Conservation (phyloP, 257 asterid genomes). For the Nicotiana knightiana region DNA sequence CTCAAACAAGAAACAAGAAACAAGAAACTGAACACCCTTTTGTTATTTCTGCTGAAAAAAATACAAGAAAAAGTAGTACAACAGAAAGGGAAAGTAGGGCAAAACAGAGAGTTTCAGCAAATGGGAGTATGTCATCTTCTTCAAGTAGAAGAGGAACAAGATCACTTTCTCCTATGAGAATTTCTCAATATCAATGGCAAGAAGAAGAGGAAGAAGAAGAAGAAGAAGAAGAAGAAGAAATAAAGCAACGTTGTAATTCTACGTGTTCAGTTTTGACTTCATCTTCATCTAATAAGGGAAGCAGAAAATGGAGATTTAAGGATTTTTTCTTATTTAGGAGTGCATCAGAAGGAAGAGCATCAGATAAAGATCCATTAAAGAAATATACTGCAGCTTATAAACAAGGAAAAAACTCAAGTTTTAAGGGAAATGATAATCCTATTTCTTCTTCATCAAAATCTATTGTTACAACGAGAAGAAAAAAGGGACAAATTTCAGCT, state of each 20-base stretch:
- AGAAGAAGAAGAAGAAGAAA: neutral
- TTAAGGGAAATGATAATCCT: slow-evolving; percentile 7
- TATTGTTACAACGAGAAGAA: slow-evolving; percentile 13
- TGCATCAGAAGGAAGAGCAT: slow-evolving; percentile 50
- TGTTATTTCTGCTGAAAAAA: neutral
- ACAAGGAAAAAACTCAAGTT: slow-evolving; percentile 5
- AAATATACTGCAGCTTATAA: slow-evolving; percentile 25
- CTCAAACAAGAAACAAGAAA: slow-evolving; percentile 13
- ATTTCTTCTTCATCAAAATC: slow-evolving; percentile 17
- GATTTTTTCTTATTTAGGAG: slow-evolving; percentile 46
- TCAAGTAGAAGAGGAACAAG: slow-evolving; percentile 49
- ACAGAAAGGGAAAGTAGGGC: slow-evolving; percentile 36
- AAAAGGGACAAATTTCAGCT: slow-evolving; percentile 47
- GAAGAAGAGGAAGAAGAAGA: slow-evolving; percentile 15
- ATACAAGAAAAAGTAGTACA: neutral
- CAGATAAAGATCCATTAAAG: slow-evolving; percentile 32
- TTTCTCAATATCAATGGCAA: slow-evolving; percentile 31
- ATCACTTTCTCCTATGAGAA: slow-evolving; percentile 62
- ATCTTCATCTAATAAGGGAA: slow-evolving; percentile 17
- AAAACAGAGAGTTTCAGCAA: slow-evolving; percentile 27
- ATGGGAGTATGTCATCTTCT: slow-evolving; percentile 10
- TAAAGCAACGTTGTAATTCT: neutral
- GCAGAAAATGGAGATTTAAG: slow-evolving; percentile 33
- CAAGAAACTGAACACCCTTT: slow-evolving; percentile 7
- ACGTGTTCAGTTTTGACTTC: slow-evolving; percentile 5